phyloP scores from a whole-genome alignment of 768 basidiomycete genomes.

The Pulveroboletus ravenelii region DNA sequence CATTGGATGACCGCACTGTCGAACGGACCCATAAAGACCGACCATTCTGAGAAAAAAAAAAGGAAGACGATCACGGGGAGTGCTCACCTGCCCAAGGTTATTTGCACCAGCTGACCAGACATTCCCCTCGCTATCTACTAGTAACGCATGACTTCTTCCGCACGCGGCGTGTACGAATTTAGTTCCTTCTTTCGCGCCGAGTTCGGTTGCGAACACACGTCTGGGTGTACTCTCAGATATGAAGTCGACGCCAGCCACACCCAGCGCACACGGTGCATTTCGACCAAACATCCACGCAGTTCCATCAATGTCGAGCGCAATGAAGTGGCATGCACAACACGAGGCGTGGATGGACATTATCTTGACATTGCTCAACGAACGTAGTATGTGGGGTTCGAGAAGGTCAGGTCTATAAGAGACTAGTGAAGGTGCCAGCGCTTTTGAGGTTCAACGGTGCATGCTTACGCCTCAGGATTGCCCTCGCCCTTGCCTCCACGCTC shows the following conservation, averaged over 20 bases:
- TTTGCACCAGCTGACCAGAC: slow-evolving; percentile 87
- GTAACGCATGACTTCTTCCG: slow-evolving; percentile 75
- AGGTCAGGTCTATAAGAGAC: slow-evolving; percentile 65
- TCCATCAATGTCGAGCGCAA: slow-evolving; percentile 69
- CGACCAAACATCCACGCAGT: slow-evolving; percentile 89
- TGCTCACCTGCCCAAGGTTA: slow-evolving; percentile 68
- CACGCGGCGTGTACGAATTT: slow-evolving; percentile 79
- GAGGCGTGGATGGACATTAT: slow-evolving; percentile 69
- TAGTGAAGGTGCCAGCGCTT: slow-evolving; percentile 1
- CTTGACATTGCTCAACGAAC: slow-evolving; percentile 80
- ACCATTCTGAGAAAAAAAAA: not conserved
- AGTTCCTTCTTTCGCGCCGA: slow-evolving; percentile 55
- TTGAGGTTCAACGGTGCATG: not conserved
- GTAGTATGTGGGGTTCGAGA: slow-evolving; percentile 81
- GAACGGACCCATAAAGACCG: not conserved
- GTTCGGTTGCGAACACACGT: slow-evolving; percentile 50
- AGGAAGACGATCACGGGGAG: not conserved
- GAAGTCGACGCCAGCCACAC: slow-evolving; percentile 48
- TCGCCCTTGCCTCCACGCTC: slow-evolving; percentile 50
- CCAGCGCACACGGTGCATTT: slow-evolving; percentile 65
- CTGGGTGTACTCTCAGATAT: slow-evolving; percentile 76
- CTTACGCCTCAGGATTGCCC: slow-evolving; percentile 38
- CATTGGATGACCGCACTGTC: slow-evolving; percentile 66
- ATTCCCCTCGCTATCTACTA: slow-evolving; percentile 77
- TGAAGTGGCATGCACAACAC: slow-evolving; percentile 71